Evolutionary conservation across 2,329 filamentous ascomycete genomes (phyloP).

Genomic region (Aspergillus pseudoterreus): DNA sequence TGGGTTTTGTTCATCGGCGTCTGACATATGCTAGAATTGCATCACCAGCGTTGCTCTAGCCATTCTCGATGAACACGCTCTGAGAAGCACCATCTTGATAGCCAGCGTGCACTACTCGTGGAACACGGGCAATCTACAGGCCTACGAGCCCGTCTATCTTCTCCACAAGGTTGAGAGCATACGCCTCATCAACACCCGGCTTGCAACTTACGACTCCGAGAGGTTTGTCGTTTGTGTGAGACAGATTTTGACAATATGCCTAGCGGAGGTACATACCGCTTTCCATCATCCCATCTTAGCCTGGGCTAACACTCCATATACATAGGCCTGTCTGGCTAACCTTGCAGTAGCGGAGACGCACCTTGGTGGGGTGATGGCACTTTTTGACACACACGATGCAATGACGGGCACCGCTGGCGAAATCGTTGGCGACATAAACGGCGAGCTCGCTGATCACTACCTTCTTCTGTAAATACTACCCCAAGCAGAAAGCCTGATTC

Average conservation of each 20-base stretch:
- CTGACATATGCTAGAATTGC: background rate
- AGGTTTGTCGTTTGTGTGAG: constrained; percentile 1
- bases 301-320: no score
- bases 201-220: background rate
- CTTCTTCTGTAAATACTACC: no score
- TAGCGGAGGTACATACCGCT: background rate
- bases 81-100: constrained; percentile 1
- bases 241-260: constrained; percentile 2
- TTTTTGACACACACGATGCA: no score
- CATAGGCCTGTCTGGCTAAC: no score
- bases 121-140: constrained; percentile 3
- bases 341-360: no score
- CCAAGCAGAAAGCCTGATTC: no score
- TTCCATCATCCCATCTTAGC: no score
- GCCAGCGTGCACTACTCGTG: constrained; percentile 3
- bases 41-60: background rate
- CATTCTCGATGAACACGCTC: background rate
- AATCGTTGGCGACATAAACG: no score
- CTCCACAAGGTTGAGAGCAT: constrained; percentile 5
- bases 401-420: no score
- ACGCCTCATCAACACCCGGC: background rate
- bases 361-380: no score
- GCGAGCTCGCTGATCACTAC: no score
- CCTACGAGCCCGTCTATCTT: background rate
- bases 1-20: no score